A percentile compares a stretch with the other conserved stretches of the same genome.
Evolutionary conservation across 2,329 filamentous ascomycete genomes (phyloP).

Genomic region (Xylariales sp.): DNA sequence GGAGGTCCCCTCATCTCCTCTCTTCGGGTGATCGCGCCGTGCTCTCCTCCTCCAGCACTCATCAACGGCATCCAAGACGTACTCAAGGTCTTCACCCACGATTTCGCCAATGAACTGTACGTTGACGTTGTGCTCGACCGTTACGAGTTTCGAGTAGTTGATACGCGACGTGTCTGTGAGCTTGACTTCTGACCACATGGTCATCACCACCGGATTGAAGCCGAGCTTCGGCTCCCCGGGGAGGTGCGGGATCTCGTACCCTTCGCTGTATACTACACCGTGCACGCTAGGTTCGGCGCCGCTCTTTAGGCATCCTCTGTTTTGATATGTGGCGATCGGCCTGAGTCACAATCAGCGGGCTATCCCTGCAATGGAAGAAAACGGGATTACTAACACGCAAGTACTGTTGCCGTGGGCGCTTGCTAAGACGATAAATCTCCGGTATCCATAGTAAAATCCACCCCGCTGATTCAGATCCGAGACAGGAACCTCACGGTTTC

Average conservation of each 20-base stretch:
- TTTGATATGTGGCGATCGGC: slow-evolving; percentile 51
- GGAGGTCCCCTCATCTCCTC: neutral
- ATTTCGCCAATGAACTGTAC: slow-evolving; percentile 52
- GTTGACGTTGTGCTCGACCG: slow-evolving; percentile 53
- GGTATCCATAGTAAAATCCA: slow-evolving; percentile 45
- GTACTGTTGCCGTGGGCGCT: slow-evolving; percentile 49
- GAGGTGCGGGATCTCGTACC: slow-evolving; percentile 26
- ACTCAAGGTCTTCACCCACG: slow-evolving; percentile 31
- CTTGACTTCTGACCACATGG: slow-evolving; percentile 37
- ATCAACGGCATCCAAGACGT: slow-evolving; percentile 41
- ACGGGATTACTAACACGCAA: slow-evolving; percentile 54
- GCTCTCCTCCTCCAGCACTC: slow-evolving; percentile 40
- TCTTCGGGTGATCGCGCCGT: neutral
- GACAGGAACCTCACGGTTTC: no score
- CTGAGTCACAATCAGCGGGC: slow-evolving; percentile 23
- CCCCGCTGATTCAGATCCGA: no score
- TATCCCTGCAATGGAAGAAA: no score
- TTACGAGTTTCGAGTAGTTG: slow-evolving; percentile 53
- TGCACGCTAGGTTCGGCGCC: slow-evolving; percentile 49
- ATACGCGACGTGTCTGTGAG: slow-evolving; percentile 48
- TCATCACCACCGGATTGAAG: slow-evolving; percentile 39
- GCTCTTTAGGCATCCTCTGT: slow-evolving; percentile 46
- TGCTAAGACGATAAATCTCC: slow-evolving; percentile 50
- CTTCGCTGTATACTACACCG: slow-evolving; percentile 43
- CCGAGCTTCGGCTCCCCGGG: slow-evolving; percentile 42